phyloP scores from a whole-genome alignment of 2,329 filamentous ascomycete genomes.

The Aspergillus sp. region DNA sequence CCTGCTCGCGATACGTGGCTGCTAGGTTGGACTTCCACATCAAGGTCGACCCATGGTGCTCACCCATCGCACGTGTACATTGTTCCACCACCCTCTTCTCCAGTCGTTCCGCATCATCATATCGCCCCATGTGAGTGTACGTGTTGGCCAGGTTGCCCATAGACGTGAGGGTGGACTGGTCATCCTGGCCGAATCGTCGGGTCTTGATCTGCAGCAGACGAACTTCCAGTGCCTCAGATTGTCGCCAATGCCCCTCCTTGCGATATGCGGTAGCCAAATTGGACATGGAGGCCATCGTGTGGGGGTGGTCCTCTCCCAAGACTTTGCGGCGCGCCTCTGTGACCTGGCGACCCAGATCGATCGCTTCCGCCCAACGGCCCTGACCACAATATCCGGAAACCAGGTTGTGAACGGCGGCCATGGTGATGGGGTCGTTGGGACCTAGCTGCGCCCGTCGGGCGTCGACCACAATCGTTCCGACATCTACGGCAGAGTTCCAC shows the following conservation, averaged over 20 bases:
- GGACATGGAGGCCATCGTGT: slow-evolving; percentile 13
- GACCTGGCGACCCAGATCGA: slow-evolving; percentile 6
- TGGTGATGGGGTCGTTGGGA: neutral
- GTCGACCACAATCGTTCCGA: slow-evolving; percentile 6
- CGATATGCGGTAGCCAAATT: slow-evolving; percentile 13
- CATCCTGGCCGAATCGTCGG: neutral
- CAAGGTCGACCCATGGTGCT: neutral
- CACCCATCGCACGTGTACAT: neutral
- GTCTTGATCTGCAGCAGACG: slow-evolving; percentile 5
- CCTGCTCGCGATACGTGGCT: slow-evolving; percentile 10
- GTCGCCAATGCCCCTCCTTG: slow-evolving; percentile 4
- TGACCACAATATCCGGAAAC: slow-evolving; percentile 11
- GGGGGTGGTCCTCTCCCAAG: slow-evolving; percentile 6
- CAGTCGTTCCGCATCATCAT: slow-evolving; percentile 7
- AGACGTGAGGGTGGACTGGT: slow-evolving; percentile 12
- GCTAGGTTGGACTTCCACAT: slow-evolving; percentile 12
- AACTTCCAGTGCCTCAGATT: slow-evolving; percentile 7
- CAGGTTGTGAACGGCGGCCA: slow-evolving; percentile 11
- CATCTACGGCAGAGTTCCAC: slow-evolving; percentile 10
- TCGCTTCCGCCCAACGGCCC: slow-evolving; percentile 10
- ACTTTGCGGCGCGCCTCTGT: neutral
- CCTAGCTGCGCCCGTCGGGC: slow-evolving; percentile 2
- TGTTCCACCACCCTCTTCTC: slow-evolving; percentile 11
- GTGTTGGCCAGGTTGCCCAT: slow-evolving; percentile 12
- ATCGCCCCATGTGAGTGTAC: slow-evolving; percentile 9